Evolutionary conservation across 495 filamentous ascomycete genomes (phyloP).

Genomic region (Trichocladium uniseriatum): DNA sequence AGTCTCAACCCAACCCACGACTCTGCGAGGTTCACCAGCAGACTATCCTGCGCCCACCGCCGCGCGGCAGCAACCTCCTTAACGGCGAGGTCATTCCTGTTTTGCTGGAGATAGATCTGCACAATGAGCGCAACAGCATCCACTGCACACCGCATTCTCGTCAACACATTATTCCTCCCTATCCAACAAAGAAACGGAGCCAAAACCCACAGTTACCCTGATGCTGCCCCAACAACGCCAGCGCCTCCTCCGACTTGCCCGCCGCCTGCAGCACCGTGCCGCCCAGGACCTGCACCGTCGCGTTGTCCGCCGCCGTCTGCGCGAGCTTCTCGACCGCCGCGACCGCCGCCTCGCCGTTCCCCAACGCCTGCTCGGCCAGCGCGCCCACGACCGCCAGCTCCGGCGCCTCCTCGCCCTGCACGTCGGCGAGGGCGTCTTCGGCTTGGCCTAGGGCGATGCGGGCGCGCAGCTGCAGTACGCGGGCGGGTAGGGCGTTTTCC

Average conservation of each 20-base stretch:
- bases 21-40: constrained; percentile 90
- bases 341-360: constrained; percentile 52
- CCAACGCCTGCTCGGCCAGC: constrained; percentile 58
- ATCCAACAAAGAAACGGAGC: neutral
- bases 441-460: constrained; percentile 71
- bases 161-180: neutral
- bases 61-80: constrained; percentile 86
- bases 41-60: constrained; percentile 90
- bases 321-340: constrained; percentile 56
- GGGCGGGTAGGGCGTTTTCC: constrained; percentile 69
- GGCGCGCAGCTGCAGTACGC: constrained; percentile 69
- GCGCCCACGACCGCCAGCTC: constrained; percentile 73
- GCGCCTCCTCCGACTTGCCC: constrained; percentile 73
- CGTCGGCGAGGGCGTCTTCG: constrained; percentile 57
- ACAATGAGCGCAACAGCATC: constrained; percentile 64
- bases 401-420: constrained; percentile 55
- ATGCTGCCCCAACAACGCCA: constrained; percentile 68
- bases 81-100: constrained; percentile 77
- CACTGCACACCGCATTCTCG: constrained; percentile 24
- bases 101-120: constrained; percentile 86
- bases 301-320: constrained; percentile 57
- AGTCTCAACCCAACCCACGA: constrained; percentile 86
- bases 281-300: constrained; percentile 67
- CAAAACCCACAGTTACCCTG: constrained; percentile 71
- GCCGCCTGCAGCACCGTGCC: constrained; percentile 69